These are phyloP conservation scores for Epichloe sp. DNA, from an alignment of 2,329 filamentous ascomycete species.

Conservation along the genomic window DNA sequence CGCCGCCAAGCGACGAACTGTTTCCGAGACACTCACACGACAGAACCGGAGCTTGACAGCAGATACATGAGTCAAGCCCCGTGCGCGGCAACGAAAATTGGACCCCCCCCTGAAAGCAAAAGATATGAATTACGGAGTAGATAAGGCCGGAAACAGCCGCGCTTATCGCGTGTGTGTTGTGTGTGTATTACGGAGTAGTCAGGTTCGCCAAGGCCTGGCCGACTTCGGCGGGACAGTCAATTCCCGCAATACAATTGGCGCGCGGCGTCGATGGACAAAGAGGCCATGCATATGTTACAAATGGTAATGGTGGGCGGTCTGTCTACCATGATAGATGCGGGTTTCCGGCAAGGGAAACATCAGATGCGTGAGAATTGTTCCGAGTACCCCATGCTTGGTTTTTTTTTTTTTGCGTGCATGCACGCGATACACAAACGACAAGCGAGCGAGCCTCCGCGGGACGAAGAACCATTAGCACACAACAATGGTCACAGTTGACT, in stretches of 20 bases:
- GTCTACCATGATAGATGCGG: neutral
- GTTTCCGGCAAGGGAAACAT: neutral
- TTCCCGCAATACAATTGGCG: slow-evolving; percentile 6
- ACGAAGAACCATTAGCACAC: too few relatives aligned
- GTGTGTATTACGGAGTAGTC: neutral
- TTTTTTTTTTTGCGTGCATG: too few relatives aligned
- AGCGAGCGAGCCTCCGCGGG: too few relatives aligned
- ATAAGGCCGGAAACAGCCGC: neutral
- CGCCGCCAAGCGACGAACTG: neutral
- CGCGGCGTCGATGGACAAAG: slow-evolving; percentile 3
- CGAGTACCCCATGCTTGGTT: too few relatives aligned
- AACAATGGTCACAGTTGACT: neutral
- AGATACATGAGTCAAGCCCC: slow-evolving; percentile 9
- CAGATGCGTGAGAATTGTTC: neutral
- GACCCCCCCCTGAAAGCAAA: neutral
- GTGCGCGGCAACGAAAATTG: slow-evolving; percentile 3
- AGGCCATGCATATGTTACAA: too few relatives aligned
- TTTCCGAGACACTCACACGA: neutral
- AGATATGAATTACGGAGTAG: neutral
- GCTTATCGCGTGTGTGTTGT: neutral
- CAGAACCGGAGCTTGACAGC: neutral
- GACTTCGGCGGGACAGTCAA: slow-evolving; percentile 10
- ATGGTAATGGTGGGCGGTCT: too few relatives aligned
- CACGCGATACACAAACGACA: too few relatives aligned
- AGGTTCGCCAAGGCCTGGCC: slow-evolving; percentile 4